Evolutionary conservation across 129 eudicot species (phyloP).

Genomic region (Ambrosia trifida): DNA sequence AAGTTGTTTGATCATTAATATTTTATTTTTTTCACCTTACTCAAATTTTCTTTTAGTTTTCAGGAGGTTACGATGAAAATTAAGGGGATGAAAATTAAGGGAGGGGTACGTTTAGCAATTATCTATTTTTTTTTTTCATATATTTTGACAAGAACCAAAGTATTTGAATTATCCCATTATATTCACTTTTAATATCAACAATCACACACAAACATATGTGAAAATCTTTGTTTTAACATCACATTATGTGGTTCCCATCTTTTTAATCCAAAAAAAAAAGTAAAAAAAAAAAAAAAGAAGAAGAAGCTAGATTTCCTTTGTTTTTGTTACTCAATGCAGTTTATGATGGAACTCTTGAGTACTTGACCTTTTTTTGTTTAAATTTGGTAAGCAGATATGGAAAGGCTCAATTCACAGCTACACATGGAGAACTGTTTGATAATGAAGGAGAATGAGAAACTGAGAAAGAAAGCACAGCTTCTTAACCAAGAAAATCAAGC

Average conservation of each 20-base stretch:
- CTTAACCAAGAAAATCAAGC: conserved; percentile 87
- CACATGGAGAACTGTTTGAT: conserved; percentile 90
- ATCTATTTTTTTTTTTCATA: too few species aligned
- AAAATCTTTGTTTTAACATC: background rate
- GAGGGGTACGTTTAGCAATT: too few species aligned
- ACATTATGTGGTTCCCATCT: conserved; percentile 17
- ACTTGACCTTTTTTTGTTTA: background rate
- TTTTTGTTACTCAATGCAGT: too few species aligned
- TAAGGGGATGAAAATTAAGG: too few species aligned
- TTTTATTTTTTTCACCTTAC: too few species aligned
- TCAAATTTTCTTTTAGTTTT: too few species aligned
- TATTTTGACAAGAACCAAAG: background rate
- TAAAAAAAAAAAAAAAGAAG: background rate
- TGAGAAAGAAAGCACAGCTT: conserved; percentile 80
- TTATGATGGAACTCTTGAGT: background rate
- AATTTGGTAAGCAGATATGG: conserved; percentile 44
- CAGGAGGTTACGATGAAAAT: too few species aligned
- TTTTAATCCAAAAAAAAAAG: background rate
- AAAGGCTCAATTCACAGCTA: conserved; percentile 84
- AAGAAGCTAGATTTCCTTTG: too few species aligned
- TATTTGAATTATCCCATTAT: too few species aligned
- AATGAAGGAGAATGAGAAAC: conserved; percentile 86
- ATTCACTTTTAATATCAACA: too few species aligned
- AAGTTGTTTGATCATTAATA: too few species aligned
- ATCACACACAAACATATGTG: too few species aligned